Base-by-base conservation (phyloP, 306 rosid species). In the Pyrus pyrifolia region DNA sequence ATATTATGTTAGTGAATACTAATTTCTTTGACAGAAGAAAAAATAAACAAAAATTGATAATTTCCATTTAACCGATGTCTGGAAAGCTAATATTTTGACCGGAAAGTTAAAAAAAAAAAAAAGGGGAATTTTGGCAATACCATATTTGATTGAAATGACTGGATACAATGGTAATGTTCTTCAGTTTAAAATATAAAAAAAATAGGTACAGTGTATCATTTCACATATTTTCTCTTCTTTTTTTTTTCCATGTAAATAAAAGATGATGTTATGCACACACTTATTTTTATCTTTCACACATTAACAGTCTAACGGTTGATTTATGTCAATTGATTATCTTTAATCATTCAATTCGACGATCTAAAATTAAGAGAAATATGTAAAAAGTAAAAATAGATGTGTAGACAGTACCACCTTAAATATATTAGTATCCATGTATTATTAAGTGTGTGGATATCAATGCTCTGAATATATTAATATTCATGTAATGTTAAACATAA, bases 211-310 rank as follows among this genome's bases (percentile, higher is more conserved):
- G 1, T 10, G 29, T 58, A n/a, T 23, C 14, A 58, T 58, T 58
- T 58, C 30, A 58, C 3, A 58, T 58, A 9, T 58, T 58, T 38
- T 38, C 42, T 7, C 42, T 38, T 38, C 8, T 8, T 40, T 9
- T 58, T 58, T 58, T 27, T 22, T 58, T 13, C 30, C 30, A 58
- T 22, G 22, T n/a, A 58, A 19, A 51, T 17, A 38, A 38, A 1
- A 0, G 0, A 1, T 14, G 55, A 11, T 11, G 8, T 0, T 49
- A 49, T 49, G 15, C 10, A 21, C 4, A 35, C 42, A 7, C 2
- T 6, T 1, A 0, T 38, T 38, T 38, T 38, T 7, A 38, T 0
- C 1, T 38, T 38, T 38, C 42, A 38, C 9, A 38, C 2, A 38
- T 0, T 38, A 38, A 7, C 42, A 7, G 10, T 38, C 10, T 38